phyloP scores from a whole-genome alignment of 306 rosid species.

The Castanopsis chinensis region DNA sequence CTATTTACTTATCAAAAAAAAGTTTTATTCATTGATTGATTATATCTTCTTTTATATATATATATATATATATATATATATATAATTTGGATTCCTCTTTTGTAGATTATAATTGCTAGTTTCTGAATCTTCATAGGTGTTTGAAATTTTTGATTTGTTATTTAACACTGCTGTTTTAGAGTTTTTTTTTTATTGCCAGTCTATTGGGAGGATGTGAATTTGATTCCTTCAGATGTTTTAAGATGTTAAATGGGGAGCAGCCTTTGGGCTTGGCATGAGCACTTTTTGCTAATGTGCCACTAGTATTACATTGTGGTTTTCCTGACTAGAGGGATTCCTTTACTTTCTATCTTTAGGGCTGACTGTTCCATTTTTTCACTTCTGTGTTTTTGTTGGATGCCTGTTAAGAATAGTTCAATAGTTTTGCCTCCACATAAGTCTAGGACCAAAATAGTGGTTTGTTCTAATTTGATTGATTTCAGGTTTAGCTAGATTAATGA shows the following conservation, averaged over 20 bases:
- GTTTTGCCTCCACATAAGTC: too few relatives aligned
- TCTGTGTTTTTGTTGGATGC: neutral
- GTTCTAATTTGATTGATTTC: too few relatives aligned
- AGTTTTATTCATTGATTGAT: too few relatives aligned
- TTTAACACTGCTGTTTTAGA: too few relatives aligned
- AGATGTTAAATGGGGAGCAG: neutral
- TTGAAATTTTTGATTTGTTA: neutral
- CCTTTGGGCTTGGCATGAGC: neutral
- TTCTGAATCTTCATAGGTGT: too few relatives aligned
- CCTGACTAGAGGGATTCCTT: neutral
- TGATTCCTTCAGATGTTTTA: neutral
- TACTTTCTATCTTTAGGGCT: neutral
- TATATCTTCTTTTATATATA: too few relatives aligned
- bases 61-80: too few relatives aligned
- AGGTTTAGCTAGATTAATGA: too few relatives aligned
- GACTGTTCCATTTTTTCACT: neutral
- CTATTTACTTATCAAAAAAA: too few relatives aligned
- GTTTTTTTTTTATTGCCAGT: too few relatives aligned
- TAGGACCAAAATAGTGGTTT: too few relatives aligned
- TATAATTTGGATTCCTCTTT: neutral
- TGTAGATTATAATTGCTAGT: neutral
- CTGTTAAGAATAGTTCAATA: neutral
- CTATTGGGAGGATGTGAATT: neutral
- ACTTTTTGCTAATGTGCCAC: too few relatives aligned
- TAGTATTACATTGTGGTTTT: neutral